These are phyloP conservation scores for Boletus holoroseus DNA, from an alignment of 1,284 basidiomycete genomes.

Conservation along the genomic window DNA sequence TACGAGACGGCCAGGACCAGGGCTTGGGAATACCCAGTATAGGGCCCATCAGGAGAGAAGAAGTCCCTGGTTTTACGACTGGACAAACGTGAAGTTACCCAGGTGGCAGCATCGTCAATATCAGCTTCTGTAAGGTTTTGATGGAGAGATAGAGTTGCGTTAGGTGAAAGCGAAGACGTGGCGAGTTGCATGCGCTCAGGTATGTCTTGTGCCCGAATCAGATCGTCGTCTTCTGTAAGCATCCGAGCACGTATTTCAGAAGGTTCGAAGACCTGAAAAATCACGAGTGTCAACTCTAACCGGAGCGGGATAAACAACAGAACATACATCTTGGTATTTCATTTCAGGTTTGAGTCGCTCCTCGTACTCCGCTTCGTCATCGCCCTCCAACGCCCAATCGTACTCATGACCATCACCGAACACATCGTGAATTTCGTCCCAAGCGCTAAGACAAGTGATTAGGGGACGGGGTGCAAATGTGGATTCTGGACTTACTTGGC, in stretches of 20 bases:
- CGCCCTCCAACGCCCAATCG: constrained; percentile 85
- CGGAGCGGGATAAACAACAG: constrained; percentile 1
- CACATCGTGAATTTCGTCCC: constrained; percentile 95
- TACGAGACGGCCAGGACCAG: constrained; percentile 79
- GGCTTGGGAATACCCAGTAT: constrained; percentile 56
- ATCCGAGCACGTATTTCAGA: constrained; percentile 90
- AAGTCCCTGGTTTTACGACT: constrained; percentile 70
- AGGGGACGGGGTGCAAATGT: constrained; percentile 17
- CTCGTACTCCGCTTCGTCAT: constrained; percentile 60
- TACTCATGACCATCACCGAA: constrained; percentile 98
- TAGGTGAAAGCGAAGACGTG: constrained; percentile 75
- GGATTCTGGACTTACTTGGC: constrained; percentile 57
- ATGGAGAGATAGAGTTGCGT: constrained; percentile 62
- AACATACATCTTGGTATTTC: constrained; percentile 83
- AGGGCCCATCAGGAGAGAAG: constrained; percentile 58
- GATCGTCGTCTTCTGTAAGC: constrained; percentile 92
- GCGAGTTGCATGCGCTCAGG: constrained; percentile 96
- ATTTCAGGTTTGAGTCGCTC: constrained; percentile 65
- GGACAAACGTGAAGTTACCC: constrained; percentile 87
- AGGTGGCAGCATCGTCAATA: constrained; percentile 78
- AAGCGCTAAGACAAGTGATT: constrained; percentile 57
- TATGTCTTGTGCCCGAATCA: constrained; percentile 85
- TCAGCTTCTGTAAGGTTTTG: constrained; percentile 65
- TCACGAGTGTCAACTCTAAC: constrained; percentile 9
- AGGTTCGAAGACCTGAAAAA: constrained; percentile 88